Percentiles rank a stretch among this genome's conserved stretches.
These are phyloP conservation scores for Phellopilus nigrolimitatus DNA, from an alignment of 1,284 basidiomycete genomes.

Conservation along the genomic window DNA sequence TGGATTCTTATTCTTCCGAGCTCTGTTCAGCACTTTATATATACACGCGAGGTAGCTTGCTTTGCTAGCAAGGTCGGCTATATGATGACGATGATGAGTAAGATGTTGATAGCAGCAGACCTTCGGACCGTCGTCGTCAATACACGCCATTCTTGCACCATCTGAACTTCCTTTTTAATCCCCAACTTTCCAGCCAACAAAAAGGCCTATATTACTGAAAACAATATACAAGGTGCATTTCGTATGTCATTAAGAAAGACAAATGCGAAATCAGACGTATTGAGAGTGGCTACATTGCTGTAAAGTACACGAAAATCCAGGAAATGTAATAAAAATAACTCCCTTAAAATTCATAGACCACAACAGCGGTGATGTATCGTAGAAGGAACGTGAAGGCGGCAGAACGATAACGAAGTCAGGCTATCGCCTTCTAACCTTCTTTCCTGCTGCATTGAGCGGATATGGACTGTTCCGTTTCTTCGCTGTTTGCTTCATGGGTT, in stretches of 20 bases:
- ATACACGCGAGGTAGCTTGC: neutral
- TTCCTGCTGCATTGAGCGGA: conserved; percentile 3
- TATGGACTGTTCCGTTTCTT: conserved; percentile 18
- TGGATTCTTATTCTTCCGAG: neutral
- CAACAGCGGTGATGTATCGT: too few species aligned
- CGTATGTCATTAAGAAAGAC: neutral
- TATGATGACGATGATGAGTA: too few species aligned
- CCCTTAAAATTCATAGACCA: too few species aligned
- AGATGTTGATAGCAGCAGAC: neutral
- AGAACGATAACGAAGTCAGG: conserved; percentile 33
- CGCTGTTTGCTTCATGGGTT: neutral
- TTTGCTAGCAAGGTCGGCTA: too few species aligned
- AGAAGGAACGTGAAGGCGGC: too few species aligned
- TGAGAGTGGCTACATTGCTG: too few species aligned
- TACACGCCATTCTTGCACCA: neutral
- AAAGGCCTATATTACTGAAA: too few species aligned
- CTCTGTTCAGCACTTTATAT: conserved; percentile 14
- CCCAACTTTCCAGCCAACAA: too few species aligned
- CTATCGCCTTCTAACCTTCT: conserved; percentile 14
- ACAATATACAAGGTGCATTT: neutral
- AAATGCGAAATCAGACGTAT: too few species aligned
- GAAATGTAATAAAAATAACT: neutral
- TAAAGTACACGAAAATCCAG: too few species aligned
- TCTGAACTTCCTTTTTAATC: neutral
- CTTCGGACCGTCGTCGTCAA: neutral